Evolutionary conservation across 1,284 basidiomycete genomes (phyloP).

Genomic region (Moniliella sp.): DNA sequence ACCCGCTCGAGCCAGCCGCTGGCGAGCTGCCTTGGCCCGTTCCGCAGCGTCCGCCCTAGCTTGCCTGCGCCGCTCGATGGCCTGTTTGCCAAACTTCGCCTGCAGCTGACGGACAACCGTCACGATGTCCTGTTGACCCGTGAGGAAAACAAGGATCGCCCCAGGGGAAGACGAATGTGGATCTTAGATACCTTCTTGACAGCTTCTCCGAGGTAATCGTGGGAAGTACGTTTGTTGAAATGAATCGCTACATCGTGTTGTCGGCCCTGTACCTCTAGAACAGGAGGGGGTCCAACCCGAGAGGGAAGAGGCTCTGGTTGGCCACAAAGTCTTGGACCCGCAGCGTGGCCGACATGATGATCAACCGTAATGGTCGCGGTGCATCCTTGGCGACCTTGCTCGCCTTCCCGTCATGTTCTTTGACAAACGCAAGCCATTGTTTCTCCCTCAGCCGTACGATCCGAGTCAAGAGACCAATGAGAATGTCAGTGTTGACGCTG

Average conservation of each 20-base stretch:
- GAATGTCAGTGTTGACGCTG: slow-evolving; percentile 90
- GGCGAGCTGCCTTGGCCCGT: too few relatives aligned
- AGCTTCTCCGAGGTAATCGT: slow-evolving; percentile 75
- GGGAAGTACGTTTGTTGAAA: slow-evolving; percentile 62
- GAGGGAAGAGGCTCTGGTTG: slow-evolving; percentile 64
- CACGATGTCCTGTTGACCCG: slow-evolving; percentile 55
- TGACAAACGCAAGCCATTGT: slow-evolving; percentile 14
- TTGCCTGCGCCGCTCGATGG: slow-evolving; percentile 40
- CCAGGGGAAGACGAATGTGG: slow-evolving; percentile 50
- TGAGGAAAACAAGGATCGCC: slow-evolving; percentile 53
- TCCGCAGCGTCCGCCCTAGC: too few relatives aligned
- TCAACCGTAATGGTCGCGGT: slow-evolving; percentile 60
- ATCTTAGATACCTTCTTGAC: slow-evolving; percentile 70
- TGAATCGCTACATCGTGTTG: slow-evolving; percentile 90
- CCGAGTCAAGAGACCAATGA: slow-evolving; percentile 81
- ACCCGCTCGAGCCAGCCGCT: too few relatives aligned
- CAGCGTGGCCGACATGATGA: slow-evolving; percentile 97
- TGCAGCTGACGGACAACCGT: slow-evolving; percentile 52
- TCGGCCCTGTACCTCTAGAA: slow-evolving; percentile 68
- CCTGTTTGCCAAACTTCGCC: slow-evolving; percentile 50
- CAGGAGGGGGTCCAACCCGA: slow-evolving; percentile 45
- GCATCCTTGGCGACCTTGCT: slow-evolving; percentile 41
- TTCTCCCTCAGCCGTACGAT: slow-evolving; percentile 57
- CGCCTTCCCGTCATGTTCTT: slow-evolving; percentile 3
- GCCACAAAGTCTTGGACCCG: slow-evolving; percentile 78